A percentile compares a stretch with the other conserved stretches of the same genome.
phyloP scores from a whole-genome alignment of 768 basidiomycete species.

The Lanmaoa rubissima region DNA sequence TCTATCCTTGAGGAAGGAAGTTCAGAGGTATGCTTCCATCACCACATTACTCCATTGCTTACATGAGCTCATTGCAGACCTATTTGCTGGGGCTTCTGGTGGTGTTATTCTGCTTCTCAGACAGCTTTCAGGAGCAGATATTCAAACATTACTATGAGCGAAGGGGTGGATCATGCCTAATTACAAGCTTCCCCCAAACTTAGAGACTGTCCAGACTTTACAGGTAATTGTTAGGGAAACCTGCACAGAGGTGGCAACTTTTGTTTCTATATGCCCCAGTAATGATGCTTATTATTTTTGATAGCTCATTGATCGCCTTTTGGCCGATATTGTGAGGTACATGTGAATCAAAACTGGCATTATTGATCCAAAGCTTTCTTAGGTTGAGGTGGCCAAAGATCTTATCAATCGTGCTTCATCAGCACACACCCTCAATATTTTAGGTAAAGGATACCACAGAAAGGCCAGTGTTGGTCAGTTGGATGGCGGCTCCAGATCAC shows the following conservation, averaged over 20 bases:
- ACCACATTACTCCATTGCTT: not conserved
- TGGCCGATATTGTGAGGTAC: constrained; percentile 63
- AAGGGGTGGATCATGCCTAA: constrained; percentile 61
- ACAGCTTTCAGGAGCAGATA: constrained; percentile 50
- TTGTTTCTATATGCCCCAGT: constrained; percentile 20
- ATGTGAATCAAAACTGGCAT: not conserved
- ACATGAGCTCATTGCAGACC: constrained; percentile 19
- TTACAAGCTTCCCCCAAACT: constrained; percentile 55
- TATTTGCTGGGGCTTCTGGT: constrained; percentile 54
- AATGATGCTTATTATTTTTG: constrained; percentile 23
- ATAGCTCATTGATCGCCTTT: constrained; percentile 61
- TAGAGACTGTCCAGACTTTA: constrained; percentile 53
- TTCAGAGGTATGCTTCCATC: constrained; percentile 46
- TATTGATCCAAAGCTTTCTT: constrained; percentile 1
- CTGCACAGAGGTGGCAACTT: constrained; percentile 46
- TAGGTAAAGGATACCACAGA: constrained; percentile 33
- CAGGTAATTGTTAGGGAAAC: constrained; percentile 62
- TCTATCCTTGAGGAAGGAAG: constrained; percentile 47
- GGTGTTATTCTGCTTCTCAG: constrained; percentile 54
- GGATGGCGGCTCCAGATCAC: constrained; percentile 45
- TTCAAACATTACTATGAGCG: constrained; percentile 47
- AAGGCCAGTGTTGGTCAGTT: constrained; percentile 42
- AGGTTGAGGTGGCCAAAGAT: constrained; percentile 66
- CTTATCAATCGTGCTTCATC: constrained; percentile 48
- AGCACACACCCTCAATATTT: constrained; percentile 47